phyloP scores from a whole-genome alignment of 257 asterid genomes.

The Rauvolfia tetraphylla region DNA sequence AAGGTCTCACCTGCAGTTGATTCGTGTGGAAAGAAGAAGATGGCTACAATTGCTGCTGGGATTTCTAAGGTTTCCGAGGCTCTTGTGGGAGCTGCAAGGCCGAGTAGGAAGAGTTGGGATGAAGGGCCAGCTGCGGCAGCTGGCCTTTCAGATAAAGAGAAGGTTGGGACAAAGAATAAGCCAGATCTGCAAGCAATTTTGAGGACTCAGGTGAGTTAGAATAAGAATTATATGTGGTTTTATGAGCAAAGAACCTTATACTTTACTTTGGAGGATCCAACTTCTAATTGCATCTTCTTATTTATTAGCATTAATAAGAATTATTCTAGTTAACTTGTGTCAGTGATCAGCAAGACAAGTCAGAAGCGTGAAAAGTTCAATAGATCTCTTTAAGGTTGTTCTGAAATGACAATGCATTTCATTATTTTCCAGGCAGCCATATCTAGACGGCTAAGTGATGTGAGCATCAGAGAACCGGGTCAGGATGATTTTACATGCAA shows the following conservation, averaged over 20 bases:
- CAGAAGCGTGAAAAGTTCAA: neutral
- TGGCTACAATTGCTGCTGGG: slow-evolving; percentile 63
- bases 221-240: neutral
- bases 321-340: neutral
- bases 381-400: neutral
- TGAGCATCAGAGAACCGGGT: slow-evolving; percentile 36
- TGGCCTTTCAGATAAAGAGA: slow-evolving; percentile 53
- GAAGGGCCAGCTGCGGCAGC: slow-evolving; percentile 49
- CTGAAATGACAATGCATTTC: neutral
- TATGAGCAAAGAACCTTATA: neutral
- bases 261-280: neutral
- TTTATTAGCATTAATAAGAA: neutral
- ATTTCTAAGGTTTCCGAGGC: slow-evolving; percentile 75
- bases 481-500: slow-evolving; percentile 32
- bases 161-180: slow-evolving; percentile 40
- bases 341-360: neutral
- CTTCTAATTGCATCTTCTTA: neutral
- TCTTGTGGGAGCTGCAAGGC: slow-evolving; percentile 49
- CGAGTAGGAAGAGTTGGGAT: slow-evolving; percentile 86
- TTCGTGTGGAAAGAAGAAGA: slow-evolving; percentile 77
- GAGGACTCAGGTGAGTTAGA: slow-evolving; percentile 76
- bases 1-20: slow-evolving; percentile 63
- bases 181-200: slow-evolving; percentile 79
- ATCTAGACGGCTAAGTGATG: slow-evolving; percentile 92
- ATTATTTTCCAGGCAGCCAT: slow-evolving; percentile 76